Percentiles rank a stretch among this genome's conserved stretches.
phyloP scores from a whole-genome alignment of 192 early-diverging fungal species.

The Coemansia sp. region DNA sequence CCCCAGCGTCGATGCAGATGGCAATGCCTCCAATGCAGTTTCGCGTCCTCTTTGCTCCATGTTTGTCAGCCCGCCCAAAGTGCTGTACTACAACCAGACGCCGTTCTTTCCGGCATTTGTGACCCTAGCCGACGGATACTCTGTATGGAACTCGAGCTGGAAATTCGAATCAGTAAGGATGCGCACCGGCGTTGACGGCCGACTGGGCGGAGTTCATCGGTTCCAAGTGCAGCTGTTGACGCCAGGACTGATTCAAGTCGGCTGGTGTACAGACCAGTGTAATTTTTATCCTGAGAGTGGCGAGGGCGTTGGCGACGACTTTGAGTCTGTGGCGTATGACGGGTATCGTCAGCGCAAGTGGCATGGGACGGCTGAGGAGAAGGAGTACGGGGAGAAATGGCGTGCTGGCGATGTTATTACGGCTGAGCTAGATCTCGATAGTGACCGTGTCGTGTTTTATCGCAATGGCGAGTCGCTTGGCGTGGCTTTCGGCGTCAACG shows the following conservation, averaged over 20 bases:
- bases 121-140: slow-evolving; percentile 36
- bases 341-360: slow-evolving; percentile 46
- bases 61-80: background rate
- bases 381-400: slow-evolving; percentile 47
- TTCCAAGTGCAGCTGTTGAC: slow-evolving; percentile 48
- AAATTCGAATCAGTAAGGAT: slow-evolving; percentile 47
- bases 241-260: slow-evolving; percentile 44
- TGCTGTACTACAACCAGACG: slow-evolving; percentile 25
- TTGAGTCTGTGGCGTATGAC: slow-evolving; percentile 48
- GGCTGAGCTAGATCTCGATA: slow-evolving; percentile 49
- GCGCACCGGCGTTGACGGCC: slow-evolving; percentile 38
- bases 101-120: slow-evolving; percentile 39
- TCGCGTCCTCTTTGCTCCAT: slow-evolving; percentile 12
- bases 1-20: slow-evolving; percentile 15
- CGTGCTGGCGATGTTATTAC: slow-evolving; percentile 40
- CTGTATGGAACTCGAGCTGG: slow-evolving; percentile 53
- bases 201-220: slow-evolving; percentile 44
- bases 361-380: slow-evolving; percentile 40
- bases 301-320: slow-evolving; percentile 55
- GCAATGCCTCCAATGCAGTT: slow-evolving; percentile 1
- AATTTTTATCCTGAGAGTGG: slow-evolving; percentile 52
- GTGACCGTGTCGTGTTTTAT: slow-evolving; percentile 42
- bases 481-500: slow-evolving; percentile 45
- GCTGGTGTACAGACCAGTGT: slow-evolving; percentile 53
- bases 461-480: slow-evolving; percentile 44